Evolutionary conservation across 495 filamentous ascomycete genomes (phyloP), one percentile per base, ranked within the genome.

Genomic region (Bacidia gigantensis): DNA sequence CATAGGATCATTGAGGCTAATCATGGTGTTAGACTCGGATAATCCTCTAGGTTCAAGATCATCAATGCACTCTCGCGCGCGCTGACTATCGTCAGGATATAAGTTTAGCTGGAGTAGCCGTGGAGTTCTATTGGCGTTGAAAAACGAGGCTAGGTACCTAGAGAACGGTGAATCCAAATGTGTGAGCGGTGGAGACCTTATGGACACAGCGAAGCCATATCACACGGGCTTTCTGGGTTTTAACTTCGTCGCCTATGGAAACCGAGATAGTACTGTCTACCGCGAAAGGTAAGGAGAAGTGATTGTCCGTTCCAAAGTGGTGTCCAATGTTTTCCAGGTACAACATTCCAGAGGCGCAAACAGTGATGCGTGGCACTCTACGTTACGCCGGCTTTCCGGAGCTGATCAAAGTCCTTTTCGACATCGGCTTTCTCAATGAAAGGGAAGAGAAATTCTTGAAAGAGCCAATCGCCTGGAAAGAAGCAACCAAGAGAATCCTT

Each of bases 181-280:
- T 53, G 67, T 82, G 26, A 57, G 62, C 35, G 79, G 77, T 11
- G 68, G 74, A 48, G 82, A 89, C 20, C 76, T 97, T 43, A 95
- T 96, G 92, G 82, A 70, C 46, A 76, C 75, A 44, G 86, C 90
- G 17, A 88, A 90, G 73, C 88, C 90, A 10, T 96, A 95, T 76
- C 47, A 22, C 3, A 78, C 75, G 61, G 90, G 94, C 72, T 92
- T 89, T 68, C 84, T 84, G 39, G 80, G 89, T 26, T 96, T 81
- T 62, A 81, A 86, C 22, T 92, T 95, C 60, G 87, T 95, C 49
- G 89, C 84, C 9, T 98, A 97, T 66, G 86, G 87, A 11, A 96
- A 96, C 77, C 75, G 90, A 50, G 88, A 96, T 68, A 92, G 85
- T 1, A 88, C 81, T 0, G 74, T 81, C 17, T 97, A 86, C 77